Evolutionary conservation across 768 basidiomycete species (phyloP).

Genomic region (Paxillus ammoniavirescens): DNA sequence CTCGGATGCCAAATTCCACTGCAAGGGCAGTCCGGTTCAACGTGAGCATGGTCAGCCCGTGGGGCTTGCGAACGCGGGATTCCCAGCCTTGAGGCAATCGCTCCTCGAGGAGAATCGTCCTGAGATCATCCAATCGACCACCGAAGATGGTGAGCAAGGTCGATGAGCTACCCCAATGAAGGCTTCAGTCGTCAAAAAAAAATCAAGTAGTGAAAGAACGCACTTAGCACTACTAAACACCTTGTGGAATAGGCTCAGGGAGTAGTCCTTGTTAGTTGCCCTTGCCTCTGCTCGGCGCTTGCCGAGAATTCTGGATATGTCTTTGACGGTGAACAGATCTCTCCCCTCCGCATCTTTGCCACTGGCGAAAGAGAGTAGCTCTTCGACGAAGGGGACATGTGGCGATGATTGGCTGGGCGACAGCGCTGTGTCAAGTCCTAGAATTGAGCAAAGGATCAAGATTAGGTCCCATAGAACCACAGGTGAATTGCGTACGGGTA

Average conservation of each 20-base stretch:
- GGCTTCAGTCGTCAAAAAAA: not conserved
- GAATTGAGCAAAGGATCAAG: not conserved
- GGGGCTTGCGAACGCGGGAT: conserved; percentile 47
- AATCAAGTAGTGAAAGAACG: conserved; percentile 16
- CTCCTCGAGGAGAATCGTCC: conserved; percentile 59
- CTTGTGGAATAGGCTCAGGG: conserved; percentile 50
- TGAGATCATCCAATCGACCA: conserved; percentile 55
- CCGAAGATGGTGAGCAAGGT: conserved; percentile 70
- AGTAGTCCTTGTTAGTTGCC: conserved; percentile 56
- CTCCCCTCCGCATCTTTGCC: conserved; percentile 53
- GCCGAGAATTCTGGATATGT: conserved; percentile 56
- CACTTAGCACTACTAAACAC: conserved; percentile 72
- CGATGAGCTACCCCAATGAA: conserved; percentile 46
- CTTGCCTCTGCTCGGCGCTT: conserved; percentile 63
- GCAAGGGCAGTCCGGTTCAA: conserved; percentile 47
- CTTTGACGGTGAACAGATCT: conserved; percentile 48
- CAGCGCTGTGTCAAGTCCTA: conserved; percentile 54
- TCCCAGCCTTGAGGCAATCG: conserved; percentile 74
- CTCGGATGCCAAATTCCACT: conserved; percentile 19
- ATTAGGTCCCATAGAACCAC: not conserved
- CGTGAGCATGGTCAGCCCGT: conserved; percentile 56
- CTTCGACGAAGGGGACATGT: conserved; percentile 51
- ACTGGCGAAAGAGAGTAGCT: conserved; percentile 57
- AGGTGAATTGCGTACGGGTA: conserved; percentile 25
- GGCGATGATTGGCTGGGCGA: conserved; percentile 52